Evolutionary conservation across 805 yeast species (phyloP), one percentile per base, ranked within the genome.

Genomic region (Wickerhamiella azymoides): DNA sequence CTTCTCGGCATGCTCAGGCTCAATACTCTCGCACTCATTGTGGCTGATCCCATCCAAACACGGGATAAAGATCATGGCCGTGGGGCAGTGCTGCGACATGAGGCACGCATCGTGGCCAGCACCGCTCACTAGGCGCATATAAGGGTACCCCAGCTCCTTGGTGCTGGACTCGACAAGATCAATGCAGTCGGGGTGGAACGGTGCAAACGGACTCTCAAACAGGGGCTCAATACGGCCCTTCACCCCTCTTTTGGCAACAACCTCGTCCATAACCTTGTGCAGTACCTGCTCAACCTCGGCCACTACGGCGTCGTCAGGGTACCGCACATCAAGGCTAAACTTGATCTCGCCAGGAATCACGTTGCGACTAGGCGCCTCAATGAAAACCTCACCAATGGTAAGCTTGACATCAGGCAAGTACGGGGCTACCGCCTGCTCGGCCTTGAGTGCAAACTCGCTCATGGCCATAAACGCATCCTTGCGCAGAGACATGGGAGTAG

Each of bases 21-120:
- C 41, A 39, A 39, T 39, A 18, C 35, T 26, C 41, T 39, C 41
- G 17, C 25, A 13, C 41, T 39, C 41, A 9, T 26, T 28, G 41
- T 39, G 41, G n/a, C 41, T 39, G 35, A 79, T 65, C 19, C 85
- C 85, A 54, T 75, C 79, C 51, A 64, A 71, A 26, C 80, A 72
- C 7, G 88, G 86, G 54, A 79, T 75, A 57, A 80, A 80, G 28
- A 80, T 73, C 85, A 80, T 80, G 1, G 84, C 73, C 0, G 86
- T 79, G 36, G 88, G 86, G 36, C 74, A 71, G 39, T 68, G 65
- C 5, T 63, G 54, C 8, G 74, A 67, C 1, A 80, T 75, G 18
- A 72, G 68, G 53, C 84, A 77, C 7, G 83, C 76, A 56, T 80
- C 88, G 52, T 80, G 88, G 10, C 83, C 84, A 5, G 86, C 84